These are phyloP conservation scores for Debaryomyces fabryi DNA, from an alignment of 1,139 yeast genomes.

Conservation along the genomic window DNA sequence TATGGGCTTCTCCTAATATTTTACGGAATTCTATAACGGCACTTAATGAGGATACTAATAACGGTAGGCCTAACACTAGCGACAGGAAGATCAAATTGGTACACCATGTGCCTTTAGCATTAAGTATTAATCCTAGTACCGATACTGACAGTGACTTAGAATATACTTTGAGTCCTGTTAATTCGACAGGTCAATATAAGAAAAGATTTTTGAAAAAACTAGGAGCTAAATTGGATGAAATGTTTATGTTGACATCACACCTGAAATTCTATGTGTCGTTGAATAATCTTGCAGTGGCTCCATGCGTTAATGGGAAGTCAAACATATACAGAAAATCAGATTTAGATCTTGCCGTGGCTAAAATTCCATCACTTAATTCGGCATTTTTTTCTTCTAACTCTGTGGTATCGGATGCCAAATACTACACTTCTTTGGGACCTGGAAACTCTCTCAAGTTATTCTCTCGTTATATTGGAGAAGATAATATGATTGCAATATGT, in stretches of 20 bases:
- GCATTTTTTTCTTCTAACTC: constrained; percentile 35
- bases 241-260: constrained; percentile 83
- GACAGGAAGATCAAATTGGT: constrained; percentile 62
- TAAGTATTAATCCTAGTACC: constrained; percentile 32
- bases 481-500: constrained; percentile 88
- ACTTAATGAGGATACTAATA: constrained; percentile 49
- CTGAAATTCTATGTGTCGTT: constrained; percentile 81
- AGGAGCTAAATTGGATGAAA: constrained; percentile 82
- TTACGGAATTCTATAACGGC: constrained; percentile 66
- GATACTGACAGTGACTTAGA: constrained; percentile 21
- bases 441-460: constrained; percentile 68
- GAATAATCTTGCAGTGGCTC: constrained; percentile 76
- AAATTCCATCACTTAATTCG: constrained; percentile 27
- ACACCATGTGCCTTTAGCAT: constrained; percentile 78
- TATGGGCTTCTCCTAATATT: constrained; percentile 72
- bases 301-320: constrained; percentile 93
- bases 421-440: constrained; percentile 32
- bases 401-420: constrained; percentile 36
- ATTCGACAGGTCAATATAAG: constrained; percentile 5
- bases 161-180: constrained; percentile 22
- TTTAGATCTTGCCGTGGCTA: constrained; percentile 64
- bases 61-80: constrained; percentile 38
- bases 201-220: constrained; percentile 30
- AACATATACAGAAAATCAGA: constrained; percentile 74
- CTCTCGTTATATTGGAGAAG: constrained; percentile 86